These are phyloP conservation scores for Amanita subjunquillea DNA, from an alignment of 768 basidiomycete genomes.

Conservation along the genomic window DNA sequence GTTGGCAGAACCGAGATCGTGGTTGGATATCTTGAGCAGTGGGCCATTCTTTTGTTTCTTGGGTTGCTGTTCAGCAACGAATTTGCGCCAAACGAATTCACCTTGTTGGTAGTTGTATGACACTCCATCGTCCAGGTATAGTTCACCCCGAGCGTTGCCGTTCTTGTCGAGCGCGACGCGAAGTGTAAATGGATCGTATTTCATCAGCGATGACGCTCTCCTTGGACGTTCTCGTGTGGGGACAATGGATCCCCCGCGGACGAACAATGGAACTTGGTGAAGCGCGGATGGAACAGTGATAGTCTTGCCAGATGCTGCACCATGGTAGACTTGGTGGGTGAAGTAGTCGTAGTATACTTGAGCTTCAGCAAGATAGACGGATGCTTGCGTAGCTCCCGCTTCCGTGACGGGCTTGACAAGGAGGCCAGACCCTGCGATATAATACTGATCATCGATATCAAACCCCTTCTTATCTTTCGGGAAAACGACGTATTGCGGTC, in stretches of 20 bases:
- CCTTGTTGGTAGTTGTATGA: constrained; percentile 69
- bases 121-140: constrained; percentile 94
- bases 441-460: constrained; percentile 89
- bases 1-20: constrained; percentile 38
- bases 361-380: constrained; percentile 81
- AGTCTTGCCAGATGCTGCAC: constrained; percentile 49
- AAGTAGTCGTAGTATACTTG: constrained; percentile 97
- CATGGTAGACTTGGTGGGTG: constrained; percentile 55
- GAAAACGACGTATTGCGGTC: constrained; percentile 94
- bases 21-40: constrained; percentile 37
- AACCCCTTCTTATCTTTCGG: constrained; percentile 84
- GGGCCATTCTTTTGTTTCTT: constrained; percentile 21
- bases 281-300: constrained; percentile 77
- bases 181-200: constrained; percentile 86
- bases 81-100: constrained; percentile 76
- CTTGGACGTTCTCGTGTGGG: constrained; percentile 82
- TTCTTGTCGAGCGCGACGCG: constrained; percentile 63
- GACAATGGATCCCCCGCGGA: constrained; percentile 87
- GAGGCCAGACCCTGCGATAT: constrained; percentile 78
- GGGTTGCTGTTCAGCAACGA: constrained; percentile 41
- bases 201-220: constrained; percentile 80
- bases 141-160: constrained; percentile 60
- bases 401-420: constrained; percentile 85
- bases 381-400: constrained; percentile 56
- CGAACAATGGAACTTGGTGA: constrained; percentile 71